Evolutionary conservation across 805 yeast species (phyloP), one percentile per base, ranked within the genome.

Genomic region (Wickerhamomyces tratensis): DNA sequence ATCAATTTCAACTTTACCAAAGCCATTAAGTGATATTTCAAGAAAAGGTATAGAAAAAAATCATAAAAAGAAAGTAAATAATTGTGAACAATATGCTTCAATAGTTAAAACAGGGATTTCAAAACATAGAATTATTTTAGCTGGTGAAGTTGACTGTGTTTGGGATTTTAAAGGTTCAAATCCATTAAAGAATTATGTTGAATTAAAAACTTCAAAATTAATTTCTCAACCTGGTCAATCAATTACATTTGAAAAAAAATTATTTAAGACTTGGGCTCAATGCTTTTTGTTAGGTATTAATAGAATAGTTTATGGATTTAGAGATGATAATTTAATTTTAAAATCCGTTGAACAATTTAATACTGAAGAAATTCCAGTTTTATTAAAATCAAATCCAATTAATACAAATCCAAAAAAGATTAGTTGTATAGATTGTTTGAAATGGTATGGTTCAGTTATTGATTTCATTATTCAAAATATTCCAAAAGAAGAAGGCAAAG

Each of bases 61-160:
- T 46, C 59, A 65, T 43, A 77, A 75, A 50, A 68, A 70, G 42
- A 62, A 68, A 1, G 88, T 85, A 7, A 79, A 74, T 54, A 83
- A 79, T 55, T 77, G 78, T 39, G 87, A 81, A 52, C 95, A 91
- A 62, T 88, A 77, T 56, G 68, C 82, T 38, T 72, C 86, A 1
- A 82, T 91, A n/a, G 89, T 89, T 6, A 73, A 75, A 51, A 82
- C 96, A 0, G 94, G 95, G 3, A 77, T 91, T 13, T 96, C 96
- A 8, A 72, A 71, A 38, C 72, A 77, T 15, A 76, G 74, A 47
- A 62, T 87, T 37, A 59, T 86, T 6, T 60, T 88, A 38, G 95
- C 88, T 1, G 96, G 96, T 2, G 98, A 93, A 63, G 86, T 91
- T 20, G 98, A 91, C 61, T 83, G 96, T 58, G 82, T 83, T 10